These are phyloP conservation scores for Babesia ovata DNA, from an alignment of 169 alveolate genomes.

Conservation along the genomic window DNA sequence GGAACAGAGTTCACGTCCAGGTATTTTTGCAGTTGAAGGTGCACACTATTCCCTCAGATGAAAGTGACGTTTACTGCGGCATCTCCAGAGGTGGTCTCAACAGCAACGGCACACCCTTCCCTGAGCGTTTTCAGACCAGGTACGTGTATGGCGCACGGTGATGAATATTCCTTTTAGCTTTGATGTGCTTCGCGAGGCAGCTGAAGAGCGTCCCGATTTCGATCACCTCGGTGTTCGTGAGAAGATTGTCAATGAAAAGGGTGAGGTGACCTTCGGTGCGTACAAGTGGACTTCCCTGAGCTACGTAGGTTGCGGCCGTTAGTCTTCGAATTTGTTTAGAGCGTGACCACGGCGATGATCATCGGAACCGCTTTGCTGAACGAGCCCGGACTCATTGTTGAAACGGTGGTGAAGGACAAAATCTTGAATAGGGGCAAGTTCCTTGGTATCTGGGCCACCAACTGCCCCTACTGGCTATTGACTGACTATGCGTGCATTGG, in stretches of 20 bases:
- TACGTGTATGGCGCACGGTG: not conserved
- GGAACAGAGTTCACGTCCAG: conserved; percentile 20
- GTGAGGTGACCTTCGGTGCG: conserved; percentile 42
- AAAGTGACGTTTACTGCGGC: conserved; percentile 59
- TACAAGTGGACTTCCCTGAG: conserved; percentile 42
- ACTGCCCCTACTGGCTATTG: conserved; percentile 76
- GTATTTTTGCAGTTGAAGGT: conserved; percentile 7
- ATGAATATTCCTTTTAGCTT: conserved; percentile 25
- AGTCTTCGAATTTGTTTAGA: not conserved
- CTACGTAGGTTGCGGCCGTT: conserved; percentile 9
- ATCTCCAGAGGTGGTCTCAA: conserved; percentile 8
- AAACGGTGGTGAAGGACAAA: conserved; percentile 21
- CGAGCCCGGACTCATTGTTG: conserved; percentile 33
- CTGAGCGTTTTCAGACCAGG: conserved; percentile 56
- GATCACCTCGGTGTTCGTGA: conserved; percentile 51
- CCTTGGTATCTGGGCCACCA: conserved; percentile 78
- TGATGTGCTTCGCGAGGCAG: conserved; percentile 38
- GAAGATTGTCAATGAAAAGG: conserved; percentile 33
- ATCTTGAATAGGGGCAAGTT: conserved; percentile 49
- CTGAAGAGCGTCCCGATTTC: conserved; percentile 20
- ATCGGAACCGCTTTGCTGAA: conserved; percentile 59
- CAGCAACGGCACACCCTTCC: conserved; percentile 16
- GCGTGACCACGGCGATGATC: conserved; percentile 24
- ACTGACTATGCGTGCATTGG: conserved; percentile 77
- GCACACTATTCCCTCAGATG: conserved; percentile 32